A percentile compares a stretch with the other conserved stretches of the same genome.
phyloP scores from a whole-genome alignment of 176 grass and related monocot genomes.

The Melocanna baccifera region DNA sequence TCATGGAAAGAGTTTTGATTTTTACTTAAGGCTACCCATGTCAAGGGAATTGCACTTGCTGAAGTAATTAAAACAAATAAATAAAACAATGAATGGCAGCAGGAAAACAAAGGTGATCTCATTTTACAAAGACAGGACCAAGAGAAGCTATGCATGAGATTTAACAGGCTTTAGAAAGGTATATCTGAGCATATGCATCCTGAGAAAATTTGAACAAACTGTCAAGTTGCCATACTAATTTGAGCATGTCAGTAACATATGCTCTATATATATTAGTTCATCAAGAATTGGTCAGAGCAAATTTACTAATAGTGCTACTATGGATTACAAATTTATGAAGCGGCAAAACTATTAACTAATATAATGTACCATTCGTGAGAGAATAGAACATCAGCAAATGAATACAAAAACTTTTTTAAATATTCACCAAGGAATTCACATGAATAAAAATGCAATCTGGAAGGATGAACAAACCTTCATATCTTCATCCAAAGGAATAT shows the following conservation, averaged over 20 bases:
- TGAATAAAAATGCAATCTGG: neutral
- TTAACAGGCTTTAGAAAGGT: neutral
- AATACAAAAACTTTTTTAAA: neutral
- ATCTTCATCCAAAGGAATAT: constrained; percentile 88
- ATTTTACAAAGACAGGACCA: neutral
- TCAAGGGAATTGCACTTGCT: neutral
- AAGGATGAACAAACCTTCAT: constrained; percentile 67
- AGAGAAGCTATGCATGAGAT: neutral
- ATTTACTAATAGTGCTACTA: neutral
- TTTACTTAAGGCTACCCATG: neutral
- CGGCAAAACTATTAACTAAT: neutral
- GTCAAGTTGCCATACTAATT: neutral
- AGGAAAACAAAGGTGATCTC: neutral
- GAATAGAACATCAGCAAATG: neutral
- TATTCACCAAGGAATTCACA: neutral
- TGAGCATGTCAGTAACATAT: neutral
- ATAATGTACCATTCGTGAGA: neutral
- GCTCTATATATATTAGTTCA: neutral
- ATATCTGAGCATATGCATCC: neutral
- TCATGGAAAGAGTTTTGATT: neutral
- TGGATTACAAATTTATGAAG: neutral
- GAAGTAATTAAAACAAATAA: constrained; percentile 1
- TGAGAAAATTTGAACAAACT: neutral
- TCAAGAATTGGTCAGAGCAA: neutral
- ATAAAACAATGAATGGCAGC: neutral